phyloP scores from a whole-genome alignment of 1,284 basidiomycete species.

The Tilletia horrida region DNA sequence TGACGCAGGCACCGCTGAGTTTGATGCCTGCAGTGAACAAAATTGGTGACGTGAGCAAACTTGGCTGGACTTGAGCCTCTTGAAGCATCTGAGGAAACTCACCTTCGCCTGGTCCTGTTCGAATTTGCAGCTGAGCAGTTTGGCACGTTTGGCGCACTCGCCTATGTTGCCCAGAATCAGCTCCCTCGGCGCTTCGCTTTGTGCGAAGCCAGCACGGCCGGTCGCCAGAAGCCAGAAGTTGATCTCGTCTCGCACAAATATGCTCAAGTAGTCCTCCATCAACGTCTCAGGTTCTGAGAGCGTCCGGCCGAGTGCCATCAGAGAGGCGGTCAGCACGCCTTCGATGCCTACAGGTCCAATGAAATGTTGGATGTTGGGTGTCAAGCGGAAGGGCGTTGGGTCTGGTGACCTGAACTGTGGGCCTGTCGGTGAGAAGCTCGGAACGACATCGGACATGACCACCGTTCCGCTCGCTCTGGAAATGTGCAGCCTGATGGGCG shows the following conservation, averaged over 20 bases:
- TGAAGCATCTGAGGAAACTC: not conserved
- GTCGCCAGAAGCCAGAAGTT: constrained; percentile 63
- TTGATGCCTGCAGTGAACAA: constrained; percentile 10
- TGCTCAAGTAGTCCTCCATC: constrained; percentile 78
- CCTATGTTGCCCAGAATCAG: constrained; percentile 73
- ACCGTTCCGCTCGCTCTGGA: constrained; percentile 64
- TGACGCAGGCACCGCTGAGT: constrained; percentile 62
- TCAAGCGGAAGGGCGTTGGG: constrained; percentile 91
- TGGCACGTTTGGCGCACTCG: constrained; percentile 76
- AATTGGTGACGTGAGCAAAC: not conserved
- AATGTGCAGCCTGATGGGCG: constrained; percentile 80
- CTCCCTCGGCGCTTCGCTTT: constrained; percentile 60
- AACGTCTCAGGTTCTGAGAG: constrained; percentile 89
- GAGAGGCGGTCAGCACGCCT: constrained; percentile 77
- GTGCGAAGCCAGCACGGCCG: constrained; percentile 36
- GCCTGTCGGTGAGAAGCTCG: constrained; percentile 60
- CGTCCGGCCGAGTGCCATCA: constrained; percentile 85
- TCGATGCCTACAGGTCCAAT: constrained; percentile 85
- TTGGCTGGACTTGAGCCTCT: not conserved
- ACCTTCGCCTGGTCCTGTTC: constrained; percentile 69
- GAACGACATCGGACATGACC: constrained; percentile 51
- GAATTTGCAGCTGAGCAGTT: constrained; percentile 76
- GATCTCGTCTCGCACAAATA: constrained; percentile 92
- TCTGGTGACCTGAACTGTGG: constrained; percentile 77
- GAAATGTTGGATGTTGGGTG: constrained; percentile 93